Percentiles rank a stretch among this genome's conserved stretches.
phyloP scores from a whole-genome alignment of 495 filamentous ascomycete genomes.

The Cladorrhinum samala region DNA sequence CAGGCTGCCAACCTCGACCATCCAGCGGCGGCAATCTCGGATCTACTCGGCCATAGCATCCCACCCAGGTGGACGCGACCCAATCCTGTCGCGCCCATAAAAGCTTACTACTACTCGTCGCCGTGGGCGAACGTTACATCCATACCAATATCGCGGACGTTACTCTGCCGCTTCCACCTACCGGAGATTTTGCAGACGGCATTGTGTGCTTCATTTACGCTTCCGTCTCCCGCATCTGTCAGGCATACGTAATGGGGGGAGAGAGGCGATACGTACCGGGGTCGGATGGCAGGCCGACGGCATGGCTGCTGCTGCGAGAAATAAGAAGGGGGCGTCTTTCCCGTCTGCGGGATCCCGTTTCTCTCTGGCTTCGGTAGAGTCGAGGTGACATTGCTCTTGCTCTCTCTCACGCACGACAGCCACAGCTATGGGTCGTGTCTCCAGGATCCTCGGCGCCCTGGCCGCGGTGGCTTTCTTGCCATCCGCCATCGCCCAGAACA shows the following conservation, averaged over 20 bases:
- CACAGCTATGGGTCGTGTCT: constrained; percentile 22
- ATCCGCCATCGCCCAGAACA: constrained; percentile 22
- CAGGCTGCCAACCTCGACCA: background rate
- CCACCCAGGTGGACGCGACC: background rate
- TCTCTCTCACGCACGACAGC: constrained; percentile 4
- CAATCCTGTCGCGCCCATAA: background rate
- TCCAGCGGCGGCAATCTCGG: background rate
- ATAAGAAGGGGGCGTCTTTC: constrained; percentile 9
- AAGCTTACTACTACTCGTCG: background rate
- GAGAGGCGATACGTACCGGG: background rate
- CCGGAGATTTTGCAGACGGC: constrained; percentile 8
- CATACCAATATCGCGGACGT: constrained; percentile 23
- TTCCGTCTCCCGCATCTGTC: constrained; percentile 2
- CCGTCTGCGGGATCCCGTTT: constrained; percentile 2
- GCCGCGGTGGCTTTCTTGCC: constrained; percentile 23
- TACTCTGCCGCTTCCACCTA: constrained; percentile 22
- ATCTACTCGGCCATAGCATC: background rate
- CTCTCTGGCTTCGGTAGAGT: constrained; percentile 9
- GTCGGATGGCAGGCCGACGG: background rate
- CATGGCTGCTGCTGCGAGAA: background rate
- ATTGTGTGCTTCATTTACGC: constrained; percentile 6
- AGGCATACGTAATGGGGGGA: constrained; percentile 1
- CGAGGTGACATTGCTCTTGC: constrained; percentile 9
- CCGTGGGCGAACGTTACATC: constrained; percentile 21
- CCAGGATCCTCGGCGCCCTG: constrained; percentile 23